These are phyloP conservation scores for Neopestalotiopsis sp. DNA, from an alignment of 2,329 filamentous ascomycete species.

Conservation along the genomic window DNA sequence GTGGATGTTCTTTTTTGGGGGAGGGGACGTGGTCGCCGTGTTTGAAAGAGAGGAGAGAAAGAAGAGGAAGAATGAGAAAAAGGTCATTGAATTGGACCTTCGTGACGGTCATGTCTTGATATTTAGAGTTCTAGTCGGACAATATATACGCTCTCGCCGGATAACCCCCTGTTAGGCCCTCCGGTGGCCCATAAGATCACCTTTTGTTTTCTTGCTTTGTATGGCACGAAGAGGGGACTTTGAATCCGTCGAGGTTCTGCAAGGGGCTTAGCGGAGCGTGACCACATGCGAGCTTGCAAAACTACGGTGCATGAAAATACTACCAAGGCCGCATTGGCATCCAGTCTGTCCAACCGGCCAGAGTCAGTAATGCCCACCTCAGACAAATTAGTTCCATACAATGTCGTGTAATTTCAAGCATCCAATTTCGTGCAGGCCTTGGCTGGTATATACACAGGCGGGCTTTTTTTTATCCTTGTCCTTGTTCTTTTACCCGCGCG, in stretches of 20 bases:
- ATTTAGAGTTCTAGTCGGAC: not conserved
- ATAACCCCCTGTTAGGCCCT: not conserved
- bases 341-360: not conserved
- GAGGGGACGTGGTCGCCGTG: not conserved
- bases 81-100: not conserved
- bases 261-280: not conserved
- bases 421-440: no score
- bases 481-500: no score
- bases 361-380: not conserved
- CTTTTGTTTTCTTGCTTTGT: not conserved
- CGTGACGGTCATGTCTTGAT: not conserved
- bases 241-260: not conserved
- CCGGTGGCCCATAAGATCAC: not conserved
- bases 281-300: not conserved
- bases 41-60: not conserved
- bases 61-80: not conserved
- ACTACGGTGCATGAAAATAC: slow-evolving; percentile 4
- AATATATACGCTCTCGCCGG: not conserved
- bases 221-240: not conserved
- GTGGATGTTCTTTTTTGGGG: not conserved
- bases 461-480: not conserved
- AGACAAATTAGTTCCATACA: no score
- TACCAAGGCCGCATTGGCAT: not conserved
- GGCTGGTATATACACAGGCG: not conserved
- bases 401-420: no score